Evolutionary conservation across 2,329 filamentous ascomycete species (phyloP).

Genomic region (Fusarium kyushuense): DNA sequence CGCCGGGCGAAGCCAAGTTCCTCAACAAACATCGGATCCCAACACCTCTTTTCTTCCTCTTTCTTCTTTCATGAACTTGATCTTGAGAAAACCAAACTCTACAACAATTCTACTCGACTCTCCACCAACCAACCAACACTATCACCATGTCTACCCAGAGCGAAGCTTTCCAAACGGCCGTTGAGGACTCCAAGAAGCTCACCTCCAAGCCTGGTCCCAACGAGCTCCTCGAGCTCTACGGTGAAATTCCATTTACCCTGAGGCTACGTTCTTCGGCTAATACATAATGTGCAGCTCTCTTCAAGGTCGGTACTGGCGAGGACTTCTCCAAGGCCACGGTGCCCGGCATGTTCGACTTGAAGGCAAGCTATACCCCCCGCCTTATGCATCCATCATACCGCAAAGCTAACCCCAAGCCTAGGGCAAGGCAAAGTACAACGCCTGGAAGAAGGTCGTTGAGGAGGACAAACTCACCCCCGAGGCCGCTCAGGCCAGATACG

Average conservation of each 20-base stretch:
- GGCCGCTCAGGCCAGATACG: conserved; percentile 81
- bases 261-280: conserved; percentile 1
- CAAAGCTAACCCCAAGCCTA: conserved; percentile 52
- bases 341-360: conserved; percentile 78
- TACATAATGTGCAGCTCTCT: conserved; percentile 60
- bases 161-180: conserved; percentile 67
- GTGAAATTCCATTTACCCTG: conserved; percentile 52
- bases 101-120: neutral
- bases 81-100: neutral
- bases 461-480: conserved; percentile 69
- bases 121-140: conserved; percentile 2
- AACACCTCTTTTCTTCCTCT: conserved; percentile 31
- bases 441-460: conserved; percentile 79
- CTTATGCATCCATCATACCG: neutral
- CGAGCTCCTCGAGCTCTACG: conserved; percentile 73
- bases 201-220: conserved; percentile 72
- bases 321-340: conserved; percentile 66
- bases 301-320: conserved; percentile 69
- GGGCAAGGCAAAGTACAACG: conserved; percentile 83
- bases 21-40: conserved; percentile 40
- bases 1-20: conserved; percentile 33
- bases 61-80: conserved; percentile 4
- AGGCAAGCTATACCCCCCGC: conserved; percentile 57
- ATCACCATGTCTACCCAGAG: conserved; percentile 58
- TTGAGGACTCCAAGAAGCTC: conserved; percentile 75